These are phyloP conservation scores for Aureobasidium sp. DNA, from an alignment of 2,329 filamentous ascomycete species.

Conservation along the genomic window DNA sequence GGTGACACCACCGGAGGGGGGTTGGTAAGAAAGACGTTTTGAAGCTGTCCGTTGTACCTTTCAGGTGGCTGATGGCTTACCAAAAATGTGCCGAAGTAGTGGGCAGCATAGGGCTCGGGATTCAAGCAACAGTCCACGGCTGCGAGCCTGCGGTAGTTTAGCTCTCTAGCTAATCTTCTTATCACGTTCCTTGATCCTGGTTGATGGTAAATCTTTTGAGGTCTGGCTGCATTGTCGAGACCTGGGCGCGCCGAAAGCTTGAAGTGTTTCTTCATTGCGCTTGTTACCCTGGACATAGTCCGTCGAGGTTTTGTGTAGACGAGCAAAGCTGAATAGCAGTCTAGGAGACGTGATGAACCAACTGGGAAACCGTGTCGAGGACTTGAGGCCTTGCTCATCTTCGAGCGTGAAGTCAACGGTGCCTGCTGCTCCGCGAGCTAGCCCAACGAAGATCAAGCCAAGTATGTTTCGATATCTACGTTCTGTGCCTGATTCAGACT, in stretches of 20 bases:
- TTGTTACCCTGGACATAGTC: background rate
- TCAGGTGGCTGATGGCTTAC: slow-evolving; percentile 7
- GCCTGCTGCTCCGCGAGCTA: background rate
- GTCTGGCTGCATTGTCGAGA: background rate
- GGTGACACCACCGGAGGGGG: background rate
- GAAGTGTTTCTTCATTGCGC: background rate
- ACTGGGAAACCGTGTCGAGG: no score
- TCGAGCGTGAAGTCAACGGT: no score
- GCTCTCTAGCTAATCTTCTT: no score
- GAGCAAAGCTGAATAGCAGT: no score
- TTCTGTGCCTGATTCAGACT: background rate
- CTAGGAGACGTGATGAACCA: background rate
- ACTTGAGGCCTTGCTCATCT: no score
- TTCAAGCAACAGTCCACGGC: background rate
- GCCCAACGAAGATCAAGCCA: background rate
- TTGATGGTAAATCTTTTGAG: background rate
- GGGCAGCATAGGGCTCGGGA: background rate
- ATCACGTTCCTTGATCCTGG: background rate
- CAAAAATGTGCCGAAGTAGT: slow-evolving; percentile 4
- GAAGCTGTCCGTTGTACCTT: background rate
- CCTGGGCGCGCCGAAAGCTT: background rate
- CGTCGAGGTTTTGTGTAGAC: background rate
- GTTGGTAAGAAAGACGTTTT: slow-evolving; percentile 4
- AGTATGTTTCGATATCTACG: slow-evolving; percentile 13
- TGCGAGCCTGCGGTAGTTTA: background rate